Conservation (phyloP, 495 filamentous ascomycete species). For the Daldinia loculata region DNA sequence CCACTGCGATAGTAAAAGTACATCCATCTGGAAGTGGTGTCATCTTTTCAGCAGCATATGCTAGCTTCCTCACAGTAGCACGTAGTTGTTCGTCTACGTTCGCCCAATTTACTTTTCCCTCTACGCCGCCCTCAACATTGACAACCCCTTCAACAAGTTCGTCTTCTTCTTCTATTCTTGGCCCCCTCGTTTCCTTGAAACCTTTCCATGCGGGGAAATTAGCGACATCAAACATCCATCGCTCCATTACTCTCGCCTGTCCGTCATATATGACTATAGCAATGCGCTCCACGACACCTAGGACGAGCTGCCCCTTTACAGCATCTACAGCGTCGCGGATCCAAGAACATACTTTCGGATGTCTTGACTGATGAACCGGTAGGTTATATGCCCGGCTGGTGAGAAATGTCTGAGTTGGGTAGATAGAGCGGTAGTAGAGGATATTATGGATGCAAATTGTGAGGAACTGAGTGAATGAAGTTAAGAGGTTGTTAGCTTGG, state of each 20-base stretch:
- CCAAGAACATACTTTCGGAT: constrained; percentile 91
- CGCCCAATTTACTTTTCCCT: constrained; percentile 48
- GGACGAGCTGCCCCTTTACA: constrained; percentile 76
- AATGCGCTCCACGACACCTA: constrained; percentile 70
- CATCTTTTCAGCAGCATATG: constrained; percentile 66
- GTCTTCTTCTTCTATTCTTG: constrained; percentile 33
- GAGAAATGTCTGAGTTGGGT: constrained; percentile 82
- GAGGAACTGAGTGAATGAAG: constrained; percentile 78
- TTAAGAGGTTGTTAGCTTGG: constrained; percentile 57
- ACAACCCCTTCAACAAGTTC: constrained; percentile 10
- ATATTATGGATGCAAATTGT: constrained; percentile 92
- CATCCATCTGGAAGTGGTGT: constrained; percentile 74
- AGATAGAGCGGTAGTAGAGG: constrained; percentile 85
- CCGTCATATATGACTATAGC: constrained; percentile 76
- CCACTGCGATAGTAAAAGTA: constrained; percentile 87
- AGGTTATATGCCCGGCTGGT: constrained; percentile 86
- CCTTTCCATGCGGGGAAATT: constrained; percentile 73
- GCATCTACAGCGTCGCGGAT: constrained; percentile 83
- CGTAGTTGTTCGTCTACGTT: constrained; percentile 59
- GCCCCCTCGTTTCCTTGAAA: constrained; percentile 19
- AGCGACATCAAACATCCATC: constrained; percentile 85
- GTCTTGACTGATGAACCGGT: constrained; percentile 86
- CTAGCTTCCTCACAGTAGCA: constrained; percentile 61
- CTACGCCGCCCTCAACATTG: constrained; percentile 17
- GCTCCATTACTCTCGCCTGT: constrained; percentile 67